Conservation (phyloP, 768 basidiomycete genomes). For the Suillus subaureus region DNA sequence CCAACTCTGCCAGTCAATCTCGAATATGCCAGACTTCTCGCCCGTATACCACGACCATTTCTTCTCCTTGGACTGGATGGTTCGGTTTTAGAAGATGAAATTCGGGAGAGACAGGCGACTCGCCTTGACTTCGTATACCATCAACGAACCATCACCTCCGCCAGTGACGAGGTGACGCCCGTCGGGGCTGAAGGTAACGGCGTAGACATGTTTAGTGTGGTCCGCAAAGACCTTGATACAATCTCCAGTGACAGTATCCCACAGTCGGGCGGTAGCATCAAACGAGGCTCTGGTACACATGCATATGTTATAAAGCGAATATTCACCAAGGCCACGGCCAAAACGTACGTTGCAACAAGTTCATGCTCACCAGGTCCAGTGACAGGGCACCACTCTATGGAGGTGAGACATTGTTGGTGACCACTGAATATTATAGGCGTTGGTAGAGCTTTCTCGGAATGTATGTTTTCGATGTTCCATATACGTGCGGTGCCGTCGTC, state of each 20-base stretch:
- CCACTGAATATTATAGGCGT: slow-evolving; percentile 51
- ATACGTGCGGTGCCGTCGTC: slow-evolving; percentile 80
- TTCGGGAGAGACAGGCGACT: slow-evolving; percentile 20
- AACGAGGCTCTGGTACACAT: slow-evolving; percentile 63
- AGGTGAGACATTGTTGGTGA: slow-evolving; percentile 66
- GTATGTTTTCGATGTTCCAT: slow-evolving; percentile 64
- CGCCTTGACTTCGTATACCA: slow-evolving; percentile 72
- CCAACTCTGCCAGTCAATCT: slow-evolving; percentile 73
- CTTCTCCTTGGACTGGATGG: slow-evolving; percentile 45
- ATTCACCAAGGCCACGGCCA: neutral
- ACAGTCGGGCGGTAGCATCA: slow-evolving; percentile 77
- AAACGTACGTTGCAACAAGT: slow-evolving; percentile 68
- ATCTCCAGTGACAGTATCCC: slow-evolving; percentile 79
- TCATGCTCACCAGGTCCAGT: slow-evolving; percentile 53
- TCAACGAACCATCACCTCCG: slow-evolving; percentile 75
- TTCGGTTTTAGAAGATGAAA: slow-evolving; percentile 12
- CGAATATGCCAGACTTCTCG: slow-evolving; percentile 69
- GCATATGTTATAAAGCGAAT: neutral
- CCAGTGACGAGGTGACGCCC: slow-evolving; percentile 76
- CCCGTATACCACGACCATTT: slow-evolving; percentile 68
- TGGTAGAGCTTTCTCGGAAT: slow-evolving; percentile 25
- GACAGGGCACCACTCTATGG: slow-evolving; percentile 69
- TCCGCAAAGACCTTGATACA: slow-evolving; percentile 74
- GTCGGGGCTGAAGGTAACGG: slow-evolving; percentile 74
- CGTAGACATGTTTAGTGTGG: slow-evolving; percentile 72